Evolutionary conservation across 1,139 yeast genomes (phyloP).

Genomic region (Eremothecium cymbalariae): DNA sequence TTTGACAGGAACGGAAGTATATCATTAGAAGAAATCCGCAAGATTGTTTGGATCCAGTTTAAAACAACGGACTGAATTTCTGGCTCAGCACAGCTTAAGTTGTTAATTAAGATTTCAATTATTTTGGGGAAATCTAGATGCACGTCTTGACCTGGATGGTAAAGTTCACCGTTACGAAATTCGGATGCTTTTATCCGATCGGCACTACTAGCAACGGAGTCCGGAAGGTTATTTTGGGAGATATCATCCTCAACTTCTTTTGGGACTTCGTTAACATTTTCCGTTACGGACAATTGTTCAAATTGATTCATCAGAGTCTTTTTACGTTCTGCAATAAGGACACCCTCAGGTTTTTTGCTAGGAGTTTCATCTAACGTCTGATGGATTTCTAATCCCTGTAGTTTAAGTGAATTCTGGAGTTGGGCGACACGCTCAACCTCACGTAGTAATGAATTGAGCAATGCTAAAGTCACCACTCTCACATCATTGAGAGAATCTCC

Average conservation of each 20-base stretch:
- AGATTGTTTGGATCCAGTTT: conserved; percentile 72
- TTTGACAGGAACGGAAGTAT: conserved; percentile 60
- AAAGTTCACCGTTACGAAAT: conserved; percentile 44
- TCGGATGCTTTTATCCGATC: conserved; percentile 5
- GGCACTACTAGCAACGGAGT: conserved; percentile 4
- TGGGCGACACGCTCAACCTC: conserved; percentile 72
- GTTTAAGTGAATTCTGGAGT: conserved; percentile 37
- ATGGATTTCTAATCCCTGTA: conserved; percentile 8
- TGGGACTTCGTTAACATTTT: conserved; percentile 13
- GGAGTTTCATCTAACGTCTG: conserved; percentile 12
- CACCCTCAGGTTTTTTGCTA: conserved; percentile 26
- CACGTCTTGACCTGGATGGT: conserved; percentile 81
- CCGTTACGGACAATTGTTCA: conserved; percentile 18
- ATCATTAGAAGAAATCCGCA: conserved; percentile 69
- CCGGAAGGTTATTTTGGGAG: conserved; percentile 10
- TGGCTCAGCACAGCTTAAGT: conserved; percentile 63
- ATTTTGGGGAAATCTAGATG: conserved; percentile 73
- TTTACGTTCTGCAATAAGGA: conserved; percentile 30
- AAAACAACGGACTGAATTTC: conserved; percentile 76
- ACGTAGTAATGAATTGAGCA: conserved; percentile 64
- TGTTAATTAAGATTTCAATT: conserved; percentile 69
- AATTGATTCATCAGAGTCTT: conserved; percentile 28
- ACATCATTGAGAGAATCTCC: conserved; percentile 86
- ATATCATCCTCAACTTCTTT: conserved; percentile 10
- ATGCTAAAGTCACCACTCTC: conserved; percentile 72